Evolutionary conservation across 768 basidiomycete species (phyloP).

Genomic region (Leccinum aurantiacum): DNA sequence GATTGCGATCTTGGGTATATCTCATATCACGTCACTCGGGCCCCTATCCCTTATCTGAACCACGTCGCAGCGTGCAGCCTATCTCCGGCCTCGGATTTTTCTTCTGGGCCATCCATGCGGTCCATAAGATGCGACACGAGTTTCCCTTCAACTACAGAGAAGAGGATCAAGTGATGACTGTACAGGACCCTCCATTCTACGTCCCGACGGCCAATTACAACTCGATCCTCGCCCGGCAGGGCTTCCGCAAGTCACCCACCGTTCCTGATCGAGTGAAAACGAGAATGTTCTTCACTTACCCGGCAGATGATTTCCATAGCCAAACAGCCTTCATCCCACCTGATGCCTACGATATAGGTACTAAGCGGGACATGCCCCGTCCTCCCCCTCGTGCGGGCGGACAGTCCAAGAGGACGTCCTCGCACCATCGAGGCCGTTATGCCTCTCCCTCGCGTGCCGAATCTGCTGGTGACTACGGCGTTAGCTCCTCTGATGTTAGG

Average conservation of each 20-base stretch:
- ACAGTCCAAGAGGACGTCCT: neutral
- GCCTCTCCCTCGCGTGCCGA: neutral
- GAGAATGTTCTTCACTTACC: constrained; percentile 5
- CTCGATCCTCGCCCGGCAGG: constrained; percentile 3
- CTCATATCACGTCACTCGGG: no score
- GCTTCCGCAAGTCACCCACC: constrained; percentile 6
- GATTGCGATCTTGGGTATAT: constrained; percentile 24
- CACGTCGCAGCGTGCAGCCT: constrained; percentile 11
- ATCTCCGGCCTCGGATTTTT: constrained; percentile 22
- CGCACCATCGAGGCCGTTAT: neutral
- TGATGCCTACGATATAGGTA: neutral
- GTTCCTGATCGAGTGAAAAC: constrained; percentile 10
- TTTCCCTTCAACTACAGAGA: constrained; percentile 5
- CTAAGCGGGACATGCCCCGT: neutral
- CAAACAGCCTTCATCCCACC: neutral
- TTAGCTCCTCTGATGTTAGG: neutral
- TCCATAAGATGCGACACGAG: constrained; percentile 20
- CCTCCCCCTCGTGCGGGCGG: constrained; percentile 1
- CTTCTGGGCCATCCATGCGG: constrained; percentile 21
- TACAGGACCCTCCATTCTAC: constrained; percentile 8
- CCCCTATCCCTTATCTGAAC: neutral
- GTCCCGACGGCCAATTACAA: neutral
- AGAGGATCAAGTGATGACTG: constrained; percentile 6
- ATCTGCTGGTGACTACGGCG: neutral
- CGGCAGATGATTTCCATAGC: constrained; percentile 1